Conservation (phyloP, 495 filamentous ascomycete genomes). For the Penicillium steckii region DNA sequence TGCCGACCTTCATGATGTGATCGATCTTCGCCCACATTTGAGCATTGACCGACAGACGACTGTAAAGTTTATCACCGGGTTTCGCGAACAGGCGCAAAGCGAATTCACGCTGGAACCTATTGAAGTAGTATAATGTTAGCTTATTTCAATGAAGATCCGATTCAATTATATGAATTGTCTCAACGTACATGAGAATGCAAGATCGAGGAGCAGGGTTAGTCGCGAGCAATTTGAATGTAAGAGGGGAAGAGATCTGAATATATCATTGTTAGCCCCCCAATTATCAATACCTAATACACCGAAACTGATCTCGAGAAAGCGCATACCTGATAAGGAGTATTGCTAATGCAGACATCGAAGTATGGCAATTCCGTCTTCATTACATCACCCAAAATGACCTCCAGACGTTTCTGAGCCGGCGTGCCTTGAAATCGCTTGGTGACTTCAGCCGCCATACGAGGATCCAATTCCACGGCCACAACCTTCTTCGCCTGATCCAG, state of each 20-base stretch:
- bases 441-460: constrained; percentile 93
- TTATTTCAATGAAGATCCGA: constrained; percentile 1
- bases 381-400: constrained; percentile 87
- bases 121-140: constrained; percentile 8
- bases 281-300: no score
- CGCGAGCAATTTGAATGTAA: constrained; percentile 86
- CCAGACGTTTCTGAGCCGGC: constrained; percentile 73
- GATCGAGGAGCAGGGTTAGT: constrained; percentile 71
- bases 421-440: constrained; percentile 91
- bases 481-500: constrained; percentile 83
- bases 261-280: neutral
- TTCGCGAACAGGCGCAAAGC: constrained; percentile 73
- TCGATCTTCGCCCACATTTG: constrained; percentile 91
- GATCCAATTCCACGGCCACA: constrained; percentile 91
- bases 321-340: constrained; percentile 83
- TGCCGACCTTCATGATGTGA: constrained; percentile 89
- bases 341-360: constrained; percentile 90
- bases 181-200: constrained; percentile 76
- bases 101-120: constrained; percentile 65
- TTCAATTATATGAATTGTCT: constrained; percentile 22
- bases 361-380: constrained; percentile 86
- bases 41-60: constrained; percentile 81
- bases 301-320: constrained; percentile 7
- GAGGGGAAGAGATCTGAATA: constrained; percentile 76
- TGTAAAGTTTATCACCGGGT: constrained; percentile 81